Base-by-base conservation (phyloP, 306 rosid genomes). In the Dryas octopetala region DNA sequence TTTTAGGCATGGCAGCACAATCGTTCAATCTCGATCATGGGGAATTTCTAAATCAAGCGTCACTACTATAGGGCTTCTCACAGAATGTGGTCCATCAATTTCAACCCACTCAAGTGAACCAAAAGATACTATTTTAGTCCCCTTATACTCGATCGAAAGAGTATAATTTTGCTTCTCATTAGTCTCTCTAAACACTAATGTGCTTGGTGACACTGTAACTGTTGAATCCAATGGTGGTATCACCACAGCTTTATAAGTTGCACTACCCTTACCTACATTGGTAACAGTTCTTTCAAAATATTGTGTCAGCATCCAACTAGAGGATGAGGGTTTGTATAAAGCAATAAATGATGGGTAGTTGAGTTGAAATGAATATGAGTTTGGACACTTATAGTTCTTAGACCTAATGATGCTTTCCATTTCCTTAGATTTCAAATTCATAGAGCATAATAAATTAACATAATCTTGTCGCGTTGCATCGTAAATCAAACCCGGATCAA, bases 321-420 rank as follows among this genome's bases (percentile, higher is more conserved):
- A 16, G 10, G 55, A 41, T 12, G 64, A 16, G 4, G 14, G 43
- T 10, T 43, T 46, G 26, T 19, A 38, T 9, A 11, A 10, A 14
- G 15, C 48, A 10, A 76, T 23, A 47, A 76, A 76, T 3, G 80
- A 57, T 23, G 51, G 80, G 38, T 76, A 68, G 13, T 76, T 76
- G n/a, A 67, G 58, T 16, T 76, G 69, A 32, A 4, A 12, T 57
- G 80, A 32, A 32, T 32, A 57, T 4, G 74, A 67, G 47, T 11
- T 76, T 11, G 67, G 66, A n/a, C 66, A 46, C 0, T 11, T 46
- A 52, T 66, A 57, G 0, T 26, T 10, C 19, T 41, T 17, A 10
- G 72, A 13, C 41, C 53, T 48, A 4, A 68, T 68, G 0, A 59
- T 19, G 5, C 19, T 6, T 26, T 2, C 19, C 17, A 7, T 60